phyloP scores from a whole-genome alignment of 257 asterid species.

The Solanum piurae region DNA sequence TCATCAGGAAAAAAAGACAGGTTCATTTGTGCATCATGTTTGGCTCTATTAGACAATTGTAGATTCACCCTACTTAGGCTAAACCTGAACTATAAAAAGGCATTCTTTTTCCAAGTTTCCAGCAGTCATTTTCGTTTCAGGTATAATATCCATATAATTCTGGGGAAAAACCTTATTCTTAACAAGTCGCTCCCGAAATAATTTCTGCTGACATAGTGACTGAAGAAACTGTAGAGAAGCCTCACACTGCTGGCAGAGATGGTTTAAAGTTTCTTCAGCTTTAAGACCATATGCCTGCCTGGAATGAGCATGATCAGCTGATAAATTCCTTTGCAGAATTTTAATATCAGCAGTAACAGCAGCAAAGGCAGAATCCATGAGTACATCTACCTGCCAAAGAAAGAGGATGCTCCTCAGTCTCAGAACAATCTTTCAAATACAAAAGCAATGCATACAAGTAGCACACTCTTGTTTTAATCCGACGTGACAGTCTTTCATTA shows the following conservation, averaged over 20 bases:
- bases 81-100: not conserved
- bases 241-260: constrained; percentile 94
- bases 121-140: not conserved
- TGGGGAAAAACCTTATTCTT: constrained; percentile 67
- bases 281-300: constrained; percentile 32
- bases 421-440: not conserved
- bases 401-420: not conserved
- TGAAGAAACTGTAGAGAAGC: constrained; percentile 87
- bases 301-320: constrained; percentile 42
- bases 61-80: not conserved
- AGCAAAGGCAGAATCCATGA: constrained; percentile 75
- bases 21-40: not conserved
- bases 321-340: constrained; percentile 64
- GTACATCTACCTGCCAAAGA: constrained; percentile 79
- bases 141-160: not conserved
- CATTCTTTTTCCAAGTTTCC: not conserved
- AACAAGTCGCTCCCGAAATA: constrained; percentile 73
- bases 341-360: constrained; percentile 64
- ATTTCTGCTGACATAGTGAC: constrained; percentile 80
- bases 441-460: not conserved
- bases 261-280: constrained; percentile 55
- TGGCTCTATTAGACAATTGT: not conserved
- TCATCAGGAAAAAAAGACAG: not conserved
- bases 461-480: not conserved
- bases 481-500: not conserved